Evolutionary conservation across 176 grass and related monocot genomes (phyloP), one percentile per base, ranked within the genome.

Genomic region (Coix lacrymajobi): DNA sequence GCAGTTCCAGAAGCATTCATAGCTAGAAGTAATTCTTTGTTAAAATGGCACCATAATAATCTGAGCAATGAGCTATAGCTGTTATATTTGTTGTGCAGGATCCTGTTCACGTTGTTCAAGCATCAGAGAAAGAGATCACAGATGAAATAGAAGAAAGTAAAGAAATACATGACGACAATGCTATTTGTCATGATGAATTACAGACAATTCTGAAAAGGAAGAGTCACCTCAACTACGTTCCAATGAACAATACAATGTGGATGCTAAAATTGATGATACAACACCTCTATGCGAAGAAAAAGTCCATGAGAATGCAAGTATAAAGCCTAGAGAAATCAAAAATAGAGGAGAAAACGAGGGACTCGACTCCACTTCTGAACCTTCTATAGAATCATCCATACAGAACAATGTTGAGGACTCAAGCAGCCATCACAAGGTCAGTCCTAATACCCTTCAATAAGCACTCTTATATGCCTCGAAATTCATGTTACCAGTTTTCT

Each of bases 361-460:
- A 49, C 32, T 69, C 11, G n/a, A 37, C 45, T 81, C 49, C 63
- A 46, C 76, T 71, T 38, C 79, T 34, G 25, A 82, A 77, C 34
- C 40, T 77, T 56, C 1, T 41, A 52, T 24, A 33, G 79, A 87
- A 78, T 52, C 73, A 63, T 64, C 79, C 65, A 24, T 62, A 38
- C 64, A 83, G 52, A 71, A 57, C 34, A 65, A 69, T 54, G 51
- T 70, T 75, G 87, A 80, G 8, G 66, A 86, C 46, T 83, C 78
- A 8, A 78, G 56, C 79, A 73, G 45, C 61, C 66, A 90, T 66
- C 36, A 78, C 7, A 65, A 79, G 88, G 73, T 90, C 49, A 69
- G 62, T 73, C 52, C 4, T 76, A 61, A 70, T 76, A 85, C 32
- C 4, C 40, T 33, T 75, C 28, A 75, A 66, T 19, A 80, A 69